These are phyloP conservation scores for Volvox reticuliferus DNA, from an alignment of 139 green algal species.

Conservation along the genomic window DNA sequence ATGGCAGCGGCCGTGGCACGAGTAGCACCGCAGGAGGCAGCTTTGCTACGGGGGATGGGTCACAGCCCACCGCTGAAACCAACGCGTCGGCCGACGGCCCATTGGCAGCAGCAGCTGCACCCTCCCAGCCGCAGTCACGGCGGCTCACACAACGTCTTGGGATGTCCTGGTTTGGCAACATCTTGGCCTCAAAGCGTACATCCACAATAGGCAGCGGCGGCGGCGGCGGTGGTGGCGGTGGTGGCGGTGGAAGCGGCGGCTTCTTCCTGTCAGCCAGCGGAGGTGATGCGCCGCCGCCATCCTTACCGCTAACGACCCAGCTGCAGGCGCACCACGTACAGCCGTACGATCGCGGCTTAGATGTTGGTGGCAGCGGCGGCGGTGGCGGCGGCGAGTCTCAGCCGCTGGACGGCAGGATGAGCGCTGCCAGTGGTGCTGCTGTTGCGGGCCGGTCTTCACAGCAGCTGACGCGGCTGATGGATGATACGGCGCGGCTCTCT, in stretches of 20 bases:
- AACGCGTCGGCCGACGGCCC: neutral
- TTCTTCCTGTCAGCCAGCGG: neutral
- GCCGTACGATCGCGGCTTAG: neutral
- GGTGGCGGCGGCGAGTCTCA: neutral
- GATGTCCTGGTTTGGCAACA: neutral
- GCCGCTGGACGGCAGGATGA: neutral
- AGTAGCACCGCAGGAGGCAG: neutral
- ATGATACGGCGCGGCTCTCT: slow-evolving; percentile 17
- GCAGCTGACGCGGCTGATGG: neutral
- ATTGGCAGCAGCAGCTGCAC: neutral
- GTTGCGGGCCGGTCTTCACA: neutral
- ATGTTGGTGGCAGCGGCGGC: neutral
- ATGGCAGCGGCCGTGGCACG: neutral
- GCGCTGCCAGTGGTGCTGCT: neutral
- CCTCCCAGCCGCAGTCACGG: neutral
- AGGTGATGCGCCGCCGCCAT: neutral
- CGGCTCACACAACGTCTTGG: neutral
- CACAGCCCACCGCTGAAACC: neutral
- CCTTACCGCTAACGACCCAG: neutral
- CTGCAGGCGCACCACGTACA: neutral
- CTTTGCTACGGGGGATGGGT: neutral
- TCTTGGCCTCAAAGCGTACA: neutral
- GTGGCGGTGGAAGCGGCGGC: neutral
- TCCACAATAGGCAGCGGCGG: neutral
- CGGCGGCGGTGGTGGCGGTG: neutral